Percentiles rank a stretch among this genome's conserved stretches.
Evolutionary conservation across 768 basidiomycete species (phyloP).

Genomic region (Kwoniella pini): DNA sequence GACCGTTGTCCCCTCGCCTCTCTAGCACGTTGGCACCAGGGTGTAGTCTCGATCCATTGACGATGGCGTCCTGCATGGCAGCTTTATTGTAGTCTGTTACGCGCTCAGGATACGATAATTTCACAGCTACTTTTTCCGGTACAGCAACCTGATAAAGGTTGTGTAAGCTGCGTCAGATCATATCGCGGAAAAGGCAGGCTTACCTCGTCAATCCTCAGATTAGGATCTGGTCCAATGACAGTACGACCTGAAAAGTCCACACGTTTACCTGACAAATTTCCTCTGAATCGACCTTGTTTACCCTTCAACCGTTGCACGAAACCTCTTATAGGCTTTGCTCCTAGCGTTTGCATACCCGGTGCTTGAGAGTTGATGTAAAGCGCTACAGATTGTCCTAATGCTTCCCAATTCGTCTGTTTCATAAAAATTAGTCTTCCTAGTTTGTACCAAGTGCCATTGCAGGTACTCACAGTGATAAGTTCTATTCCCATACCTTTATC

Average conservation of each 20-base stretch:
- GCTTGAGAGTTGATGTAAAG: slow-evolving; percentile 98
- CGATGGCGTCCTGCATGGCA: slow-evolving; percentile 69
- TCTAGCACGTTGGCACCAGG: slow-evolving; percentile 77
- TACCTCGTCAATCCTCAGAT: slow-evolving; percentile 92
- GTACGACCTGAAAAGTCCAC: slow-evolving; percentile 98
- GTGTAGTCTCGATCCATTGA: slow-evolving; percentile 85
- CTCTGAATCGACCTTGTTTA: slow-evolving; percentile 97
- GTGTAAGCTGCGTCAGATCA: neutral
- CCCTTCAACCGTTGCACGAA: slow-evolving; percentile 98
- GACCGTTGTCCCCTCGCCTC: slow-evolving; percentile 25
- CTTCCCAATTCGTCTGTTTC: slow-evolving; percentile 86
- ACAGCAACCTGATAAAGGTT: slow-evolving; percentile 67
- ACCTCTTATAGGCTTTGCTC: slow-evolving; percentile 89
- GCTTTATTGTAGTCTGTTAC: slow-evolving; percentile 90
- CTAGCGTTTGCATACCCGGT: slow-evolving; percentile 84
- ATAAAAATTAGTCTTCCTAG: neutral
- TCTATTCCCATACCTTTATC: slow-evolving; percentile 66
- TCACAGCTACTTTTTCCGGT: slow-evolving; percentile 89
- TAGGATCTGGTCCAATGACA: slow-evolving; percentile 99
- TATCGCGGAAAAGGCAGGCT: neutral
- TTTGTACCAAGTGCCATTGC: no score
- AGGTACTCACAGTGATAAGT: slow-evolving; percentile 36
- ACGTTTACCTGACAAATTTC: slow-evolving; percentile 96
- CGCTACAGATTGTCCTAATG: slow-evolving; percentile 88
- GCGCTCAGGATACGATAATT: slow-evolving; percentile 93